Percentiles rank a stretch among this genome's conserved stretches.
phyloP scores from a whole-genome alignment of 1,139 yeast species.

The Kazachstania sp. region DNA sequence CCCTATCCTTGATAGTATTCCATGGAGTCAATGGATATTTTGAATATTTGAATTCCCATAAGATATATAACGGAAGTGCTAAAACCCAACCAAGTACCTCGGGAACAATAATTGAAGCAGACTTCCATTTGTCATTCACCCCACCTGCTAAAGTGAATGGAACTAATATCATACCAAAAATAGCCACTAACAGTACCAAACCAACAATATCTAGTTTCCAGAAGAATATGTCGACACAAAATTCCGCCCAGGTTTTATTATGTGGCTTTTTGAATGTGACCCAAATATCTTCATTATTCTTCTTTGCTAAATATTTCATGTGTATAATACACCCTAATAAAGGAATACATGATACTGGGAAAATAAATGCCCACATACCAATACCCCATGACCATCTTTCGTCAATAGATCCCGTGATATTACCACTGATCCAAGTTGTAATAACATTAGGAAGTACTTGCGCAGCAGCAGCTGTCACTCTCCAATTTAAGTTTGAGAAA shows the following conservation, averaged over 20 bases:
- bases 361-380: constrained; percentile 67
- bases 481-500: constrained; percentile 57
- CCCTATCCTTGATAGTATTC: constrained; percentile 47
- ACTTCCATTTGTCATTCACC: constrained; percentile 40
- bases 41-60: constrained; percentile 48
- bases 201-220: constrained; percentile 53
- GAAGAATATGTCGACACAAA: constrained; percentile 31
- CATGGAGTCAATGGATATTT: constrained; percentile 43
- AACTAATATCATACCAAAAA: constrained; percentile 44
- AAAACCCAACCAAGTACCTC: constrained; percentile 49
- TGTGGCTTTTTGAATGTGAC: constrained; percentile 1
- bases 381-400: constrained; percentile 56
- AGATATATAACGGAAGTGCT: constrained; percentile 41
- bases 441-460: constrained; percentile 63
- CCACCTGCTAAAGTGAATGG: constrained; percentile 58
- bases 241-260: constrained; percentile 10
- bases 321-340: constrained; percentile 40
- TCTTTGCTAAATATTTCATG: constrained; percentile 45
- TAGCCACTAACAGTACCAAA: constrained; percentile 39
- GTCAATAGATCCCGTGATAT: constrained; percentile 35
- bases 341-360: constrained; percentile 54
- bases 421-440: constrained; percentile 64
- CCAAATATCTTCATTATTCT: constrained; percentile 28
- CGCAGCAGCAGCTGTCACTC: constrained; percentile 49
- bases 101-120: constrained; percentile 52